Conservation (phyloP, 2,329 filamentous ascomycete species). For the Stagonosporopsis chrysanthemi region DNA sequence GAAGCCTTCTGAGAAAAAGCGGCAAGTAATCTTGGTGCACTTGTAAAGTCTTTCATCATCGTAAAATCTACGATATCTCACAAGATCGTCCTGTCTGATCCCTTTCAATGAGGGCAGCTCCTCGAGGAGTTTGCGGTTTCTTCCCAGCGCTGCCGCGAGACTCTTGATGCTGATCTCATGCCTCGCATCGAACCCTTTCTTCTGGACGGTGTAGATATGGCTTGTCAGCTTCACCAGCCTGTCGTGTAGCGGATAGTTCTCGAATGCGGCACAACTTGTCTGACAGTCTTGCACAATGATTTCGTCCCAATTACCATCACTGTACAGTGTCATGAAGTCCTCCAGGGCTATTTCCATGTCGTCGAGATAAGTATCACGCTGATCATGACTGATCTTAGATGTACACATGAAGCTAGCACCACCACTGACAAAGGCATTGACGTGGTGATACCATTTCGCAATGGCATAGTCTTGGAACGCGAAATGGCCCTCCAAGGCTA, state of each 20-base stretch:
- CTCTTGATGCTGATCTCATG: slow-evolving; percentile 43
- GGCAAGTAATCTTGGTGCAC: slow-evolving; percentile 52
- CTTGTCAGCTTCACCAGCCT: slow-evolving; percentile 35
- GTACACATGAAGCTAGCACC: slow-evolving; percentile 32
- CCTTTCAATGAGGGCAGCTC: slow-evolving; percentile 10
- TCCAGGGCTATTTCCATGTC: slow-evolving; percentile 26
- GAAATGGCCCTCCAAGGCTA: slow-evolving; percentile 30
- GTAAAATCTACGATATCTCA: slow-evolving; percentile 42
- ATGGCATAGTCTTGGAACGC: slow-evolving; percentile 42
- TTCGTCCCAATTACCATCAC: slow-evolving; percentile 27
- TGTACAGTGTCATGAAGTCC: slow-evolving; percentile 29
- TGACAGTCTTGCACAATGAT: slow-evolving; percentile 25
- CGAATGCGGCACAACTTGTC: slow-evolving; percentile 23
- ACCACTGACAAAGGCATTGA: slow-evolving; percentile 35
- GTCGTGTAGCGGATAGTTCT: slow-evolving; percentile 27
- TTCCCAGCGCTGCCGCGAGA: slow-evolving; percentile 33
- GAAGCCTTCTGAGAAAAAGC: slow-evolving; percentile 56
- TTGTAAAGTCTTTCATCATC: slow-evolving; percentile 49
- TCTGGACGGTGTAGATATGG: slow-evolving; percentile 41
- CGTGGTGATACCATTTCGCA: slow-evolving; percentile 41
- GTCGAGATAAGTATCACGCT: slow-evolving; percentile 10
- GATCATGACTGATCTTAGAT: slow-evolving; percentile 3
- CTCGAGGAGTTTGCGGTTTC: slow-evolving; percentile 45
- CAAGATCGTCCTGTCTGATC: not conserved
- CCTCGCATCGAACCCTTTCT: slow-evolving; percentile 40